Percentiles rank a stretch among this genome's conserved stretches.
Evolutionary conservation across 2,329 filamentous ascomycete genomes (phyloP).

Genomic region (Drechslerella dactyloides): DNA sequence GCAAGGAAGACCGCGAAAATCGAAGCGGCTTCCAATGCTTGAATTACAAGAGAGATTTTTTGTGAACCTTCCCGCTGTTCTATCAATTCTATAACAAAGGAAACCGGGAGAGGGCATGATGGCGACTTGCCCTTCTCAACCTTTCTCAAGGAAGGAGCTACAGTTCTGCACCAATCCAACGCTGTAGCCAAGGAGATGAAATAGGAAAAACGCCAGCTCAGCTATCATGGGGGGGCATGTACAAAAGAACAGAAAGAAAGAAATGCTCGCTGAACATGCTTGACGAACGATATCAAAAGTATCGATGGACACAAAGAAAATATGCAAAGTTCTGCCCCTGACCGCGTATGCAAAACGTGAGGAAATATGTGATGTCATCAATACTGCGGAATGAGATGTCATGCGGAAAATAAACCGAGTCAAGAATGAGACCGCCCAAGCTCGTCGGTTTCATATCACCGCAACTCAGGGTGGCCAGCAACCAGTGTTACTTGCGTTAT

Average conservation of each 20-base stretch:
- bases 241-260: slow-evolving; percentile 1
- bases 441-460: neutral
- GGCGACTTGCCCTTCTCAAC: too few relatives aligned
- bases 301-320: neutral
- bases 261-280: slow-evolving; percentile 42
- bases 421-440: neutral
- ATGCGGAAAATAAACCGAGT: neutral
- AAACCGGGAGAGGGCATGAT: neutral
- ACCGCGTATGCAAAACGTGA: neutral
- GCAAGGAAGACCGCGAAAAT: too few relatives aligned
- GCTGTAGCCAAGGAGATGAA: slow-evolving; percentile 4
- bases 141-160: too few relatives aligned
- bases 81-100: neutral
- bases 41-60: too few relatives aligned
- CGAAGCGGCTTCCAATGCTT: too few relatives aligned
- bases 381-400: neutral
- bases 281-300: neutral
- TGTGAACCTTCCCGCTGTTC: too few relatives aligned
- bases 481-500: slow-evolving; percentile 48
- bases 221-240: slow-evolving; percentile 21
- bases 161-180: neutral
- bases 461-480: slow-evolving; percentile 47
- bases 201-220: slow-evolving; percentile 33
- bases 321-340: neutral
- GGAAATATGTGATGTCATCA: neutral